phyloP scores from a whole-genome alignment of 495 filamentous ascomycete species.

The Choiromyces venosus region DNA sequence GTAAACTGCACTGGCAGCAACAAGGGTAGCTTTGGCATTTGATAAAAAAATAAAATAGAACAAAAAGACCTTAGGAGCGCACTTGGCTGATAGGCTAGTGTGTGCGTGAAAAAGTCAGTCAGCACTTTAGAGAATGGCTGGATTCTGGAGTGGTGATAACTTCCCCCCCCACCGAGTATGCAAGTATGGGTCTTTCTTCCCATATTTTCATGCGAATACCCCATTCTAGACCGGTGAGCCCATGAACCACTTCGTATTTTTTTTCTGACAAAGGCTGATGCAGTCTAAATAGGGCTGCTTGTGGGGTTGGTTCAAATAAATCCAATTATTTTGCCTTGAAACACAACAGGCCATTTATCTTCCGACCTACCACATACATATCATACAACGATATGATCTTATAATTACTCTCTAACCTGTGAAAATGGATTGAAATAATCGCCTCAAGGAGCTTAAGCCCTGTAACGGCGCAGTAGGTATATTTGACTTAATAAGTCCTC shows the following conservation, averaged over 20 bases:
- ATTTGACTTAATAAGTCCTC: neutral
- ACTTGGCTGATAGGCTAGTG: neutral
- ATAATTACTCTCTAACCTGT: neutral
- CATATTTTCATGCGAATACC: neutral
- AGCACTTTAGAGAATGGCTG: neutral
- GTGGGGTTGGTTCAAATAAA: neutral
- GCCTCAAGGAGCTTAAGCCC: neutral
- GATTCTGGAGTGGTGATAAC: neutral
- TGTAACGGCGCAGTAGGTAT: neutral
- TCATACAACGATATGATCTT: neutral
- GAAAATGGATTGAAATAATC: neutral
- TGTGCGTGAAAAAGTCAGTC: neutral
- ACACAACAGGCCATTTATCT: neutral
- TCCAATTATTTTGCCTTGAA: neutral
- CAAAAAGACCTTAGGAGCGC: neutral
- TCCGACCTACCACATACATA: neutral
- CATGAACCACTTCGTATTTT: neutral
- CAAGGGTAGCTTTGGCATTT: neutral
- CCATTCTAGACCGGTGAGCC: neutral
- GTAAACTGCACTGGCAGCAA: neutral
- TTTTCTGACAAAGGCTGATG: neutral
- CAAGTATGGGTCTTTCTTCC: neutral
- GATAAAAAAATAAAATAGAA: neutral
- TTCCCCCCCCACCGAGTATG: neutral
- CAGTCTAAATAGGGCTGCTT: neutral